These are phyloP conservation scores for Aureobasidium subglaciale DNA, from an alignment of 2,329 filamentous ascomycete species.

Conservation along the genomic window DNA sequence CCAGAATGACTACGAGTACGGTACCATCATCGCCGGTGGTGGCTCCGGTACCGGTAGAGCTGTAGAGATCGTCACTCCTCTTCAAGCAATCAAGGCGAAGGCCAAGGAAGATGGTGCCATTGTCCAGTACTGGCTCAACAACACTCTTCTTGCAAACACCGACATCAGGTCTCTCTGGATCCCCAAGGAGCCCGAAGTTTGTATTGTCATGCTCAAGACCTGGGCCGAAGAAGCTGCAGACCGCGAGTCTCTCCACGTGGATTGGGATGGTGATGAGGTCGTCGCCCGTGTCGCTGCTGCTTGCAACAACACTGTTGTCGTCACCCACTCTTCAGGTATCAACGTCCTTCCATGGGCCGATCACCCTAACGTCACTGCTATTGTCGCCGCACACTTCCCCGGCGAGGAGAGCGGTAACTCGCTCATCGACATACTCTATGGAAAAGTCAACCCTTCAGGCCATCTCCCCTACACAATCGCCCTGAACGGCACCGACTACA, in stretches of 20 bases:
- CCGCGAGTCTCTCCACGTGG: too few species aligned
- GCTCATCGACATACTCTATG: slow-evolving; percentile 70
- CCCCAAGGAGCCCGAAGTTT: too few species aligned
- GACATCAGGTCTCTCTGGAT: too few species aligned
- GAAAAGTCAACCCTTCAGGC: slow-evolving; percentile 63
- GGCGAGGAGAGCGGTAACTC: slow-evolving; percentile 75
- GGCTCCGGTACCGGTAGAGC: too few species aligned
- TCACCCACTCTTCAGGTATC: slow-evolving; percentile 77
- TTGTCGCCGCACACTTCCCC: slow-evolving; percentile 69
- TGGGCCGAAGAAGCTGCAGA: slow-evolving; percentile 44
- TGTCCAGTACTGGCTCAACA: too few species aligned
- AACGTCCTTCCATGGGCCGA: slow-evolving; percentile 62
- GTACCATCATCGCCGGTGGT: too few species aligned
- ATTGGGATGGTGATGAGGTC: slow-evolving; percentile 61
- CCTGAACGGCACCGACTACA: slow-evolving; percentile 57
- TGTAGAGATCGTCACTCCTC: too few species aligned
- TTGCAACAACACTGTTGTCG: slow-evolving; percentile 79
- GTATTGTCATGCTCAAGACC: slow-evolving; percentile 43
- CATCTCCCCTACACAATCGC: slow-evolving; percentile 75
- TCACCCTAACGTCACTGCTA: slow-evolving; percentile 69
- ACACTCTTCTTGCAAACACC: too few species aligned
- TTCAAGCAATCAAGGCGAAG: too few species aligned
- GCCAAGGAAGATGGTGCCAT: too few species aligned
- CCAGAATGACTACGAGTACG: too few species aligned
- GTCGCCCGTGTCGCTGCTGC: slow-evolving; percentile 43